Evolutionary conservation across 1,284 basidiomycete species (phyloP).

Genomic region (Erythrobasidium hasegawianum): DNA sequence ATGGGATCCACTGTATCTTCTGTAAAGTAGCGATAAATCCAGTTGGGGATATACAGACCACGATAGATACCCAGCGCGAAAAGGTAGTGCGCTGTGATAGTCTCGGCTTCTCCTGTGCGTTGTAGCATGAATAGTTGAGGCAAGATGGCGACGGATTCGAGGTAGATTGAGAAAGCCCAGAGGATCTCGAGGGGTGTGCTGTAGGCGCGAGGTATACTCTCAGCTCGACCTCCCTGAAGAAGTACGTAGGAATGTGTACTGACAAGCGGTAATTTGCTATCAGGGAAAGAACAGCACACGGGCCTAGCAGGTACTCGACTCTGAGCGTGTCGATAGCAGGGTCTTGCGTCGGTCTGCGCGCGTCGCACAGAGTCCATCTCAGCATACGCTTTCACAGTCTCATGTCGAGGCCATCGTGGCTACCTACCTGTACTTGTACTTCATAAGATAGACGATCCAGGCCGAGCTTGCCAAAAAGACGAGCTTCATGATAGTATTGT

Average conservation of each 20-base stretch:
- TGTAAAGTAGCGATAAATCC: slow-evolving; percentile 93
- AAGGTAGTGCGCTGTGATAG: slow-evolving; percentile 97
- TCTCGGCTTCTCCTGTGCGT: slow-evolving; percentile 95
- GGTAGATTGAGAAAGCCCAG: slow-evolving; percentile 97
- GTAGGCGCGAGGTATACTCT: slow-evolving; percentile 4
- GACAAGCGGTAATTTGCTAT: slow-evolving; percentile 86
- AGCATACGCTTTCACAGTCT: too few relatives aligned
- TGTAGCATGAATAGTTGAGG: slow-evolving; percentile 98
- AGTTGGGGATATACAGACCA: slow-evolving; percentile 96
- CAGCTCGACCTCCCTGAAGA: too few relatives aligned
- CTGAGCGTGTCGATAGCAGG: slow-evolving; percentile 96
- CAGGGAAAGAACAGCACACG: slow-evolving; percentile 70
- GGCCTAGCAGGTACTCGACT: slow-evolving; percentile 83
- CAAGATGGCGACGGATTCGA: slow-evolving; percentile 92
- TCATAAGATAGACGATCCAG: slow-evolving; percentile 95
- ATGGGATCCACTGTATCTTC: slow-evolving; percentile 84
- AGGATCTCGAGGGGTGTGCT: slow-evolving; percentile 65
- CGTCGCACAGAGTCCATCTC: too few relatives aligned
- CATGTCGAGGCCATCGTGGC: too few relatives aligned
- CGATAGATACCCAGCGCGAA: slow-evolving; percentile 91
- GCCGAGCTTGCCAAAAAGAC: slow-evolving; percentile 88
- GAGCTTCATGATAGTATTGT: slow-evolving; percentile 93
- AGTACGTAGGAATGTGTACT: too few relatives aligned
- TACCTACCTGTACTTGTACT: slow-evolving; percentile 75
- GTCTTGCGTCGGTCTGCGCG: slow-evolving; percentile 81